phyloP scores from a whole-genome alignment of 176 grass and related monocot genomes.

The Elymus sibiricus region DNA sequence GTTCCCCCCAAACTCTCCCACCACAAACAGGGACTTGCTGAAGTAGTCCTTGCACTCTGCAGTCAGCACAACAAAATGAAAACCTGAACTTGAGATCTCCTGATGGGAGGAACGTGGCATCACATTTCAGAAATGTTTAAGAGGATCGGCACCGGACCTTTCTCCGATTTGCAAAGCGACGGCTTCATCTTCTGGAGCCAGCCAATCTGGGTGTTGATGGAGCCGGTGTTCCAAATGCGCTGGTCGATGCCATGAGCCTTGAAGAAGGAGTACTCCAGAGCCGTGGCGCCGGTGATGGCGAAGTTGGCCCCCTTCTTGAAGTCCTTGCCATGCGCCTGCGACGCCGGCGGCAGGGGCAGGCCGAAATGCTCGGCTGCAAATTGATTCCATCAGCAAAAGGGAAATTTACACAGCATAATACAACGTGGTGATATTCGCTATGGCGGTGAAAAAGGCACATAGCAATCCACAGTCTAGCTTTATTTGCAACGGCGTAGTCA shows the following conservation, averaged over 20 bases:
- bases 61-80: not conserved
- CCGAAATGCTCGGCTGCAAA: constrained; percentile 72
- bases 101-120: not conserved
- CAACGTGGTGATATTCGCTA: not conserved
- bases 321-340: constrained; percentile 43
- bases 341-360: constrained; percentile 72
- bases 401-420: not conserved
- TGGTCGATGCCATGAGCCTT: constrained; percentile 54
- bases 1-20: constrained; percentile 93
- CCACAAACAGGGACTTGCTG: constrained; percentile 77
- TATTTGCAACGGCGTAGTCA: not conserved
- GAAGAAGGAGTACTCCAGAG: constrained; percentile 76
- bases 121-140: not conserved
- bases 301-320: constrained; percentile 91
- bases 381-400: not conserved
- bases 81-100: not conserved
- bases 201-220: constrained; percentile 74
- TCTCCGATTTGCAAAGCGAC: constrained; percentile 66
- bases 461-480: not conserved
- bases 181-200: constrained; percentile 87
- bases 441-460: not conserved
- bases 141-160: constrained; percentile 10
- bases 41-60: constrained; percentile 90
- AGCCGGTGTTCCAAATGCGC: constrained; percentile 86
- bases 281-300: constrained; percentile 81